Evolutionary conservation across 371 early-diverging fungal genomes (phyloP), one percentile per base, ranked within the genome.

Genomic region (Mortierella sp.): DNA sequence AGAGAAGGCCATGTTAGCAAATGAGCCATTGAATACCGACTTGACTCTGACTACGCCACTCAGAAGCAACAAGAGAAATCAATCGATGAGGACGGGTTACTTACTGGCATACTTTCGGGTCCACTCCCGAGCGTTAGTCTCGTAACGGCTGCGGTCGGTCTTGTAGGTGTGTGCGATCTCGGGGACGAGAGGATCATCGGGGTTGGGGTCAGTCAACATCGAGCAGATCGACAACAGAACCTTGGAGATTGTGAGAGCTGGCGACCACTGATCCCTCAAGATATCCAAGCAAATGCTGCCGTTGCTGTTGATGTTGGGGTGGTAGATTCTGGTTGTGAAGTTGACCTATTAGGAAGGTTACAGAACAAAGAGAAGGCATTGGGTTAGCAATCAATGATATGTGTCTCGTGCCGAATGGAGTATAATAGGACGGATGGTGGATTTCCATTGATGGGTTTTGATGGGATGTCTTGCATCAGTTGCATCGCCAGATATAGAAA

Each of bases 291-390:
- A 99, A 79, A 99, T 99, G 79, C 94, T 94, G 69, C 99, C 99
- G 85, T 98, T 98, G 85, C 95, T 94, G 92, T 99, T 99, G 89
- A 99, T 99, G 90, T 99, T 99, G 70, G 99, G 99, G 90, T 99
- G 99, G 85, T 98, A 99, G 77, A 99, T 99, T 74, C 95, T 91
- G 66, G 99, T 98, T 68, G 97, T 94, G 89, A 99, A 99, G 89
- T 92, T 96, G 77, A 99, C 93, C 92, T 94, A 84, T 8, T 64
- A 24, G 26, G 50, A 26, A 64, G 37, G 48, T 31, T 41, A 48
- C 48, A 68, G 11, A 44, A 26, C 43, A 40, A 58, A 74, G 41
- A 58, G 77, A 29, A 19, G 24, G 79, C 29, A 47, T 43, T 39
- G 48, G n/a, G 9, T 47, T 64, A 41, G 41, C 13, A 31, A 66